These are phyloP conservation scores for Rhodotorula kratochvilovae DNA, from an alignment of 768 basidiomycete species.

Conservation along the genomic window DNA sequence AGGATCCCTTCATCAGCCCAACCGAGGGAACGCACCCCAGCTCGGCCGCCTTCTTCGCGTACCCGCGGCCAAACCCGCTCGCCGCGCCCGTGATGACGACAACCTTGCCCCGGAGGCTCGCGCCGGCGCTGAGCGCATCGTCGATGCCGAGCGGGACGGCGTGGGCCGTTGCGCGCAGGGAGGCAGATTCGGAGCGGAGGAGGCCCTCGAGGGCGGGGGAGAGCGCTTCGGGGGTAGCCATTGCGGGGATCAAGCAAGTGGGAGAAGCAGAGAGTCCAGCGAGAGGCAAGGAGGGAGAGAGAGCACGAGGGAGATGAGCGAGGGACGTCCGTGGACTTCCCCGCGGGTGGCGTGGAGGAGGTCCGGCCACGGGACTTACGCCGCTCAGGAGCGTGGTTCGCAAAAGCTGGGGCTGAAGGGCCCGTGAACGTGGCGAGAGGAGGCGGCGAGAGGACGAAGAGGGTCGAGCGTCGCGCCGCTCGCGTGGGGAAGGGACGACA, in stretches of 20 bases:
- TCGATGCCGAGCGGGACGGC: not conserved
- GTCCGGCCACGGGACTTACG: no score
- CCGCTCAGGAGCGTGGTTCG: no score
- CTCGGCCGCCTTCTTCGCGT: not conserved
- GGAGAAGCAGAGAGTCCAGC: not conserved
- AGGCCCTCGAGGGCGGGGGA: not conserved
- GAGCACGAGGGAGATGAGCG: no score
- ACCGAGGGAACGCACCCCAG: conserved; percentile 7
- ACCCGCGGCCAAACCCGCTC: conserved; percentile 13
- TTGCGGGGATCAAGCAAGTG: not conserved
- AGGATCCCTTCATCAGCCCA: no score
- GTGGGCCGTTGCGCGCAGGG: not conserved
- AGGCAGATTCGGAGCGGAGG: not conserved
- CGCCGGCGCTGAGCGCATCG: conserved; percentile 1
- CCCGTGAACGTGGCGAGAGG: no score
- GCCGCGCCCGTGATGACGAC: conserved; percentile 31
- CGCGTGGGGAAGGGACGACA: no score
- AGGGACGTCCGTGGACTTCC: no score
- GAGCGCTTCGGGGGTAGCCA: not conserved
- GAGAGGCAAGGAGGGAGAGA: no score
- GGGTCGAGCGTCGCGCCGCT: no score
- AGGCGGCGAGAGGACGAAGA: no score
- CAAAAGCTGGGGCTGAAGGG: no score
- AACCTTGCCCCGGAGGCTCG: conserved; percentile 11
- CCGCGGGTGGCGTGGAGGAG: no score